phyloP scores from a whole-genome alignment of 2,329 filamentous ascomycete species.

The Neodidymelliopsis sp. region DNA sequence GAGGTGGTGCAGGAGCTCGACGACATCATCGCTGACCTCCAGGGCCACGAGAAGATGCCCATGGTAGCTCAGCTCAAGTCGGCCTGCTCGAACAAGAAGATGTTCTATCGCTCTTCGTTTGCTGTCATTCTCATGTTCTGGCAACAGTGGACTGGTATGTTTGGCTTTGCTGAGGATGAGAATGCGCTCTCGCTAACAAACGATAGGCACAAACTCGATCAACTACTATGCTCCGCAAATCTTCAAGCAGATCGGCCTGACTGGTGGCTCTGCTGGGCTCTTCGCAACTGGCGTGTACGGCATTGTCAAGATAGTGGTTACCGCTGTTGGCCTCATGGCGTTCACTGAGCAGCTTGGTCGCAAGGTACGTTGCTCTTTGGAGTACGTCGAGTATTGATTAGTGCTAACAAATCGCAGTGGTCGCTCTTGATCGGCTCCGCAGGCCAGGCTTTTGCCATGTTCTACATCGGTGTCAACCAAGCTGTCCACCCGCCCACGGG shows the following conservation, averaged over 20 bases:
- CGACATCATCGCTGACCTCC: conserved; percentile 53
- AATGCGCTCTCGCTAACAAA: no score
- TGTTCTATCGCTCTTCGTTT: conserved; percentile 52
- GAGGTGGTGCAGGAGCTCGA: conserved; percentile 52
- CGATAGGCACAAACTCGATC: conserved; percentile 39
- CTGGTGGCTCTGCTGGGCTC: conserved; percentile 49
- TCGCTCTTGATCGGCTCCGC: conserved; percentile 52
- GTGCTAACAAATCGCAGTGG: conserved; percentile 34
- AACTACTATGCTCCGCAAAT: conserved; percentile 57
- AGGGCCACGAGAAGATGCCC: conserved; percentile 53
- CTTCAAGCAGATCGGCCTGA: conserved; percentile 53
- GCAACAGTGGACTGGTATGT: conserved; percentile 50
- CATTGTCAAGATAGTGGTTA: conserved; percentile 56
- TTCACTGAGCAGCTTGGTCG: conserved; percentile 56
- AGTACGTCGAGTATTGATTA: background rate
- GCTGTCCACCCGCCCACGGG: conserved; percentile 46
- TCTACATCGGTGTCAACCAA: conserved; percentile 43
- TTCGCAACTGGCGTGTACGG: conserved; percentile 58
- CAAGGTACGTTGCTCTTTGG: conserved; percentile 42
- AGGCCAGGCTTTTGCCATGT: conserved; percentile 56
- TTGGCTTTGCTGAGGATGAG: no score
- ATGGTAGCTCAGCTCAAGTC: conserved; percentile 50
- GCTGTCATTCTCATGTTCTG: conserved; percentile 55
- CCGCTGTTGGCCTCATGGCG: conserved; percentile 53
- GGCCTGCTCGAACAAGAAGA: conserved; percentile 48